Evolutionary conservation across 108 stramenopile genomes (phyloP).

Genomic region (Cyclotella choctawhatcheeana): DNA sequence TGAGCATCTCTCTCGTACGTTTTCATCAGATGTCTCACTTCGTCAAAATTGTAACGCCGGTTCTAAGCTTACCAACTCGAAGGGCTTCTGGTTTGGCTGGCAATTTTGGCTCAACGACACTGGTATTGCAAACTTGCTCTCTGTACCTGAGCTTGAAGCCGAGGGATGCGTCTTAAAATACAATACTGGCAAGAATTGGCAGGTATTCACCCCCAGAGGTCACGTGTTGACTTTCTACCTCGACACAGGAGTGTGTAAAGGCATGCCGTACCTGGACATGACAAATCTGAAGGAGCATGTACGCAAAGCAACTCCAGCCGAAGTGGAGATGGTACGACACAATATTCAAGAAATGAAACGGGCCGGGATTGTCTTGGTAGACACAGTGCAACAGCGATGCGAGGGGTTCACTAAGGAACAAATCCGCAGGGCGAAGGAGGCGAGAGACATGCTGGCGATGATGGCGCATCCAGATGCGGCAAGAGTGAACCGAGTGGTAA

Average conservation of each 20-base stretch:
- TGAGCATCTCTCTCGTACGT: background rate
- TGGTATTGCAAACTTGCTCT: background rate
- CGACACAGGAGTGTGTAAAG: conserved; percentile 6
- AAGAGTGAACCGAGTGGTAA: conserved; percentile 12
- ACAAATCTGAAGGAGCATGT: background rate
- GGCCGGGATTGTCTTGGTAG: too few species aligned
- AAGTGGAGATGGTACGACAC: too few species aligned
- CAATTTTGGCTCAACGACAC: background rate
- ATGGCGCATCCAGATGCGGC: conserved; percentile 5
- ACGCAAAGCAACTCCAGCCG: background rate
- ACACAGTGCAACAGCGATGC: conserved; percentile 4
- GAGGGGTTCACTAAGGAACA: conserved; percentile 15
- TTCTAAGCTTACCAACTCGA: background rate
- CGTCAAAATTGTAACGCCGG: conserved; percentile 9
- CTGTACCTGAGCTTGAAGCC: background rate
- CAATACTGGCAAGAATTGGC: background rate
- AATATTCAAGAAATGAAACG: too few species aligned
- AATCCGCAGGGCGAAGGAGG: background rate
- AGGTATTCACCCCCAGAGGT: background rate
- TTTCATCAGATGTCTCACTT: background rate
- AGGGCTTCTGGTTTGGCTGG: background rate
- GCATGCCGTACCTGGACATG: conserved; percentile 1
- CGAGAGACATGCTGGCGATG: background rate
- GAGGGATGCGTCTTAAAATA: background rate
- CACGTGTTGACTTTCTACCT: background rate